A percentile compares a stretch with the other conserved stretches of the same genome.
These are phyloP conservation scores for Fraxinus angustifolia DNA, from an alignment of 305 asterid species.

Conservation along the genomic window DNA sequence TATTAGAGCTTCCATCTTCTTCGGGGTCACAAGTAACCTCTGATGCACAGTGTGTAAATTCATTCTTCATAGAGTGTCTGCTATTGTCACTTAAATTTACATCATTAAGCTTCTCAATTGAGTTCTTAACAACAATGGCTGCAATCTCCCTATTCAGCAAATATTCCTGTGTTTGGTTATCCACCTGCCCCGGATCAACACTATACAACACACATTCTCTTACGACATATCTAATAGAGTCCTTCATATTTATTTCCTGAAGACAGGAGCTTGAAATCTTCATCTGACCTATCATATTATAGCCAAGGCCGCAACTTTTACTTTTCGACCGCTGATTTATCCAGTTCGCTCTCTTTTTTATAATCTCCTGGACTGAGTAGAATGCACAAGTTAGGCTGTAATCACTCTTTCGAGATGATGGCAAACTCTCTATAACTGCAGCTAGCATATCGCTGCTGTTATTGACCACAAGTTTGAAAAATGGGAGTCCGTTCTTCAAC, in stretches of 20 bases:
- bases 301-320: constrained; percentile 52
- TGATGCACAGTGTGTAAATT: background rate
- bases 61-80: constrained; percentile 17
- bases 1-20: constrained; percentile 24
- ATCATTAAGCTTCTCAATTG: constrained; percentile 19
- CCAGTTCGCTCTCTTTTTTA: constrained; percentile 71
- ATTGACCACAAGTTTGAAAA: constrained; percentile 70
- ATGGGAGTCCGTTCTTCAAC: constrained; percentile 64
- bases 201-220: constrained; percentile 68
- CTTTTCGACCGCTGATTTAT: constrained; percentile 59
- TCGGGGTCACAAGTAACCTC: background rate
- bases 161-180: constrained; percentile 37
- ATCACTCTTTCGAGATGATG: constrained; percentile 43
- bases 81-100: constrained; percentile 19
- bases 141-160: constrained; percentile 61
- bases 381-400: constrained; percentile 56
- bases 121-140: constrained; percentile 49
- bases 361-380: constrained; percentile 70
- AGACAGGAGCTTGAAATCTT: constrained; percentile 43
- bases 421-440: constrained; percentile 58
- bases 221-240: constrained; percentile 17
- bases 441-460: constrained; percentile 69
- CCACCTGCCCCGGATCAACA: constrained; percentile 40
- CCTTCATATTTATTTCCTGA: constrained; percentile 22
- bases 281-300: constrained; percentile 67